These are phyloP conservation scores for Emericellopsis atlantica DNA, from an alignment of 2,329 filamentous ascomycete species.

Conservation along the genomic window DNA sequence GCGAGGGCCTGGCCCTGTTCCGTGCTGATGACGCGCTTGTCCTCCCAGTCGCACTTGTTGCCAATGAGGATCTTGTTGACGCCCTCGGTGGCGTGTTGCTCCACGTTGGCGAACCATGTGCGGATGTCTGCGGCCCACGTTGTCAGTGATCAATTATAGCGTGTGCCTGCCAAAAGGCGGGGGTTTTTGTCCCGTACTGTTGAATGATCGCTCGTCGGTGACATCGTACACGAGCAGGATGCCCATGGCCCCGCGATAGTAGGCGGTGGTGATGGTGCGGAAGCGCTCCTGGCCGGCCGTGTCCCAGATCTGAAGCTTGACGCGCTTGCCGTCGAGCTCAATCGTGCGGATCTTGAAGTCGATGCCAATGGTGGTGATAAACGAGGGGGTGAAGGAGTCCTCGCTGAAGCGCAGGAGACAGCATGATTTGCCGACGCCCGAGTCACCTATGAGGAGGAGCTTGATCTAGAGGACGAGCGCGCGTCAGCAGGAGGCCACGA, in stretches of 20 bases:
- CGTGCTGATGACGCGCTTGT: slow-evolving; percentile 89
- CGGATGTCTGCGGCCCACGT: slow-evolving; percentile 62
- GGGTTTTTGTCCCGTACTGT: slow-evolving; percentile 52
- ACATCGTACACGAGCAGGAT: slow-evolving; percentile 97
- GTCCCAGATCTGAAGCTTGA: slow-evolving; percentile 99
- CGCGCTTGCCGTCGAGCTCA: slow-evolving; percentile 95
- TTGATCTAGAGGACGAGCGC: slow-evolving; percentile 57
- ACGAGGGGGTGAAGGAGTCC: slow-evolving; percentile 93
- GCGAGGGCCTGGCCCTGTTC: slow-evolving; percentile 89
- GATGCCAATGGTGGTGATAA: slow-evolving; percentile 98
- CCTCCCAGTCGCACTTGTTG: slow-evolving; percentile 99
- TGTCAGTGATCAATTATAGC: slow-evolving; percentile 6
- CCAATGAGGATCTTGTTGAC: slow-evolving; percentile 99
- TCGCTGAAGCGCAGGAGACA: slow-evolving; percentile 94
- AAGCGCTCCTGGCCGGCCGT: slow-evolving; percentile 97
- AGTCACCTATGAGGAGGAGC: slow-evolving; percentile 91
- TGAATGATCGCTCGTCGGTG: slow-evolving; percentile 89
- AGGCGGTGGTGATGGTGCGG: slow-evolving; percentile 96
- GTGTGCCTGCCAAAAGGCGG: not conserved
- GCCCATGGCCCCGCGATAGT: slow-evolving; percentile 97
- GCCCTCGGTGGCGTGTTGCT: slow-evolving; percentile 94
- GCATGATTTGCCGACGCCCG: slow-evolving; percentile 93
- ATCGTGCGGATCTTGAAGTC: slow-evolving; percentile 99
- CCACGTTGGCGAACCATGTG: slow-evolving; percentile 98
- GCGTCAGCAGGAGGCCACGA: not conserved